Conservation (phyloP, 148 eudicot genomes). For the Vaccinium vitisidaea region DNA sequence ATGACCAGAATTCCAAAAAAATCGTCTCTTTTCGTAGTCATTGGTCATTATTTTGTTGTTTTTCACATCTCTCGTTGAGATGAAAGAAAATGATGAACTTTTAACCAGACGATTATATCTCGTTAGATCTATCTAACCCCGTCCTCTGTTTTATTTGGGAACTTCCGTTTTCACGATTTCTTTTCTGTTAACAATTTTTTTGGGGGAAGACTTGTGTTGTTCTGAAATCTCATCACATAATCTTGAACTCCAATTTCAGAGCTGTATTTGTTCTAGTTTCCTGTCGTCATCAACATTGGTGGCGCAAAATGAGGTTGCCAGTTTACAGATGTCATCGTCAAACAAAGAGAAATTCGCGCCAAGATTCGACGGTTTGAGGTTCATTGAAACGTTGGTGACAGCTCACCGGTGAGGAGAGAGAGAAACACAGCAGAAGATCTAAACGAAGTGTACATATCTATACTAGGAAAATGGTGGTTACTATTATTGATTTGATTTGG, state of each 20-base stretch:
- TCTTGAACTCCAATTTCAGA: neutral
- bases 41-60: no score
- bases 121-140: neutral
- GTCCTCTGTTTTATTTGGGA: neutral
- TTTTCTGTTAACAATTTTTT: neutral
- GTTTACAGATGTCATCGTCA: neutral
- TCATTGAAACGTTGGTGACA: conserved; percentile 60
- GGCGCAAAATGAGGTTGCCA: conserved; percentile 7
- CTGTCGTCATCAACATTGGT: neutral
- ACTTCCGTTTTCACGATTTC: neutral
- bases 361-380: conserved; percentile 60
- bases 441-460: neutral
- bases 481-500: neutral
- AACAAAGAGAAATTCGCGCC: conserved; percentile 40
- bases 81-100: no score
- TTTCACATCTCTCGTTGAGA: no score
- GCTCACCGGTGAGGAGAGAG: conserved; percentile 50
- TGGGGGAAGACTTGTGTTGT: neutral
- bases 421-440: neutral
- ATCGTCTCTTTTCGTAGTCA: no score
- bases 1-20: no score
- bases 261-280: neutral
- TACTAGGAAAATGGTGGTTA: no score
- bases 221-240: neutral
- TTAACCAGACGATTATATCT: neutral